Evolutionary conservation across 2,329 filamentous ascomycete species (phyloP).

Genomic region (Fusarium musae): DNA sequence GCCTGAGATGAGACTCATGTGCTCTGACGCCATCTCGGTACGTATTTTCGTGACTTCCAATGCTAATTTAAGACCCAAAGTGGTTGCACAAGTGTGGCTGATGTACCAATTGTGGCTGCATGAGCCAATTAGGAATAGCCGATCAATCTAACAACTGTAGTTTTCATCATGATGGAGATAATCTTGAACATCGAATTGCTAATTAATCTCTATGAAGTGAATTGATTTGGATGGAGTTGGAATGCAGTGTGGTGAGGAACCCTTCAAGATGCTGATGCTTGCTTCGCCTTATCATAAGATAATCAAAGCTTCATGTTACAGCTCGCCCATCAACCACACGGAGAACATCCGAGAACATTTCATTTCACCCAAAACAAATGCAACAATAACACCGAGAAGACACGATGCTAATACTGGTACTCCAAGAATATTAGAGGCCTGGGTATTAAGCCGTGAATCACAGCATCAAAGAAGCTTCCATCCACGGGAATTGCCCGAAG

Average conservation of each 20-base stretch:
- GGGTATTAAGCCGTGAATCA: neutral
- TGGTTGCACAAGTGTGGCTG: conserved; percentile 31
- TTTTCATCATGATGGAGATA: conserved; percentile 3
- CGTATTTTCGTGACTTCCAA: conserved; percentile 8
- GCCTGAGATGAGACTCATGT: conserved; percentile 23
- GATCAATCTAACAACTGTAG: conserved; percentile 8
- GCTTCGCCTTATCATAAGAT: neutral
- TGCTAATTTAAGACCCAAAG: neutral
- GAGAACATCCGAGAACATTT: conserved; percentile 21
- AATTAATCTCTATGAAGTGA: neutral
- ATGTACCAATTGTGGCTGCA: conserved; percentile 33
- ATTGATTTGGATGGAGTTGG: neutral
- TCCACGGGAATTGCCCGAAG: conserved; percentile 40
- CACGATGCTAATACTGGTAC: neutral
- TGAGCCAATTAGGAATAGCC: conserved; percentile 8
- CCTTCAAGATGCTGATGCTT: neutral
- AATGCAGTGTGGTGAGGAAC: neutral
- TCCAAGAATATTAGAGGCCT: neutral
- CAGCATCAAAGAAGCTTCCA: neutral
- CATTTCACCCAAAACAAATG: conserved; percentile 3
- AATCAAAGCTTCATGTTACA: neutral
- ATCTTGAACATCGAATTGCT: neutral
- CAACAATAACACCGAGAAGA: neutral
- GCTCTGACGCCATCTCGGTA: conserved; percentile 36
- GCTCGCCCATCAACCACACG: conserved; percentile 16